Evolutionary conservation across 2,329 filamentous ascomycete genomes (phyloP), one percentile per base, ranked within the genome.

Genomic region (Exophiala bonariae): DNA sequence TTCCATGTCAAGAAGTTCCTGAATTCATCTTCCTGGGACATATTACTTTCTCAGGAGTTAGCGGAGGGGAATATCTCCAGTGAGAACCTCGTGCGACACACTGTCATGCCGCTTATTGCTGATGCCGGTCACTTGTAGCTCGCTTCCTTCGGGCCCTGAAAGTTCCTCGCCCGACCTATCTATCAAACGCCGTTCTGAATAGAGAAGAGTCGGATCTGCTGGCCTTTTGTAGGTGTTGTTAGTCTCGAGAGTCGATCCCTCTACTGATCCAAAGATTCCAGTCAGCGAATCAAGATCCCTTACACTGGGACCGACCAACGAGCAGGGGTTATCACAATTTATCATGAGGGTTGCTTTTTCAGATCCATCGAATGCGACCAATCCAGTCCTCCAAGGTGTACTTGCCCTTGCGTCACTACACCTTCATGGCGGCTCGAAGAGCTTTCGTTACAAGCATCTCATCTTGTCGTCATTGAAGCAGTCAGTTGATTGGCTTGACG

Each of bases 201-300:
- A 32, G 41, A 28, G 41, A 49, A 41, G 49, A 52, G 41, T 44
- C 40, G 31, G 22, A 52, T 45, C 28, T 52, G 41, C 40, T 52
- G 14, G 41, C 40, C 13, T 52, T 52, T 41, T 52, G 49, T 52
- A 52, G 31, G 49, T 41, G 23, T 14, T 44, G 18, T 42, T 17
- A 33, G 26, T 41, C 35, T 41, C 36, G 20, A 20, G 28, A 23
- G 17, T 28, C 32, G 30, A 40, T 33, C 34, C 32, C 48, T 18
- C n/a, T 36, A 41, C 37, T 46, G 35, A 50, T 42, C 41, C 31
- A 37, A 37, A 26, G 22, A 32, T 38, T 30, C 26, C 36, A 50
- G 47, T 50, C 32, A 50, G 46, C 22, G 42, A 50, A 41, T 50
- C 42, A 42, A 50, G 47, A 47, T 50, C 47, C n/a, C 37, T 50